A percentile compares a stretch with the other conserved stretches of the same genome.
These are phyloP conservation scores for Schrenkiella parvula DNA, from an alignment of 345 rosid genomes.

Conservation along the genomic window DNA sequence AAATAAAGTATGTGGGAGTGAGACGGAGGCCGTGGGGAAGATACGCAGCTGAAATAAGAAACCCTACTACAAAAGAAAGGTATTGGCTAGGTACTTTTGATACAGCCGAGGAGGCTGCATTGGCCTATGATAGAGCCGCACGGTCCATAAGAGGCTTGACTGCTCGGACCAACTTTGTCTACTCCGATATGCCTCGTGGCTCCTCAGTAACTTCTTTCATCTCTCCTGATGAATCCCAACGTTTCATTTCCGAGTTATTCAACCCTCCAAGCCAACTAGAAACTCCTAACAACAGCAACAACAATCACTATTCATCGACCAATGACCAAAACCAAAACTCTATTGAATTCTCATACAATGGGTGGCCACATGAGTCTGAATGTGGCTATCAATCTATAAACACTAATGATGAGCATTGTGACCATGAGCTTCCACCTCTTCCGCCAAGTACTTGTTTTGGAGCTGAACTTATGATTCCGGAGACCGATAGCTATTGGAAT, in stretches of 20 bases:
- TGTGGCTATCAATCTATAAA: slow-evolving; percentile 35
- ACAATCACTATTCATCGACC: neutral
- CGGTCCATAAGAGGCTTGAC: slow-evolving; percentile 83
- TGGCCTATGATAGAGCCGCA: slow-evolving; percentile 89
- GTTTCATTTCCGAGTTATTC: slow-evolving; percentile 45
- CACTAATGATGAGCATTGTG: slow-evolving; percentile 34
- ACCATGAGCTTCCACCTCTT: slow-evolving; percentile 75
- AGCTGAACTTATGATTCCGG: slow-evolving; percentile 29
- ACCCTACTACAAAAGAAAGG: slow-evolving; percentile 87
- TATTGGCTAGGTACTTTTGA: slow-evolving; percentile 94
- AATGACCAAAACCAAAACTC: slow-evolving; percentile 30
- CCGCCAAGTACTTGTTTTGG: slow-evolving; percentile 66
- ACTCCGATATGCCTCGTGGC: slow-evolving; percentile 80
- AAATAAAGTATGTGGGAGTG: slow-evolving; percentile 74
- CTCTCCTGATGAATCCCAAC: slow-evolving; percentile 78
- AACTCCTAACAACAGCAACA: slow-evolving; percentile 11
- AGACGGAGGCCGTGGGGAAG: slow-evolving; percentile 96
- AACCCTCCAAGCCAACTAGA: slow-evolving; percentile 30
- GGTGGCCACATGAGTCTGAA: slow-evolving; percentile 37
- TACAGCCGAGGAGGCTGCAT: slow-evolving; percentile 88
- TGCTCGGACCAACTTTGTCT: slow-evolving; percentile 89
- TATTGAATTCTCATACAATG: slow-evolving; percentile 26
- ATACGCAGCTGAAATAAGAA: slow-evolving; percentile 92
- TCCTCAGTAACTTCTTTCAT: slow-evolving; percentile 82
- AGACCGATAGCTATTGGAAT: slow-evolving; percentile 35